These are phyloP conservation scores for Mortierella sp. DNA, from an alignment of 371 early-diverging fungal species.

Conservation along the genomic window DNA sequence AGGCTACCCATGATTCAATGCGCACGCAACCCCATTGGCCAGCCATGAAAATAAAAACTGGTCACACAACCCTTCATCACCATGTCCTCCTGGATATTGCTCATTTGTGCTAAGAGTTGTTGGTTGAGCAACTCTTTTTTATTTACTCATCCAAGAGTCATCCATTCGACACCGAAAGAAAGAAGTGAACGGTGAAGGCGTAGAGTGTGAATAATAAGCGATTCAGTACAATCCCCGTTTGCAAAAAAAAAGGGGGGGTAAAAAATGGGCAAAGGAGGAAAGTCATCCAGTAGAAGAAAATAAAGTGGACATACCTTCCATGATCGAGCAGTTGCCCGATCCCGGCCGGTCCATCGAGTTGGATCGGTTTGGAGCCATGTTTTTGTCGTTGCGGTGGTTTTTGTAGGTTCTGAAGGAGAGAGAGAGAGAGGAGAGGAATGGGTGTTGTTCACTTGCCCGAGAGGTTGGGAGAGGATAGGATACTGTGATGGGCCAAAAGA, in stretches of 20 bases:
- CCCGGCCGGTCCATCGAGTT: conserved; percentile 14
- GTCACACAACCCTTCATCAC: not conserved
- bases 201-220: not conserved
- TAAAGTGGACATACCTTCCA: conserved; percentile 22
- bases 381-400: not conserved
- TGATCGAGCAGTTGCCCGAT: conserved; percentile 30
- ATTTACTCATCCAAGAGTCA: not conserved
- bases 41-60: not conserved
- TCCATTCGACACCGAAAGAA: not conserved
- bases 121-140: not conserved
- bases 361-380: conserved; percentile 2
- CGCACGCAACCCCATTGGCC: not conserved
- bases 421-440: not conserved
- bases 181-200: not conserved
- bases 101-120: not conserved
- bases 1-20: conserved; percentile 4
- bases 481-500: not conserved
- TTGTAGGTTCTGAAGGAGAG: not conserved
- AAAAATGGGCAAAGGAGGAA: not conserved
- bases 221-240: not conserved
- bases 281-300: not conserved
- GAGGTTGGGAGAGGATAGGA: not conserved
- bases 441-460: not conserved
- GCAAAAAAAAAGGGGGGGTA: not conserved
- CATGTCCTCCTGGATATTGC: not conserved